phyloP scores from a whole-genome alignment of 192 early-diverging fungal species.

The Coemansia sp. region DNA sequence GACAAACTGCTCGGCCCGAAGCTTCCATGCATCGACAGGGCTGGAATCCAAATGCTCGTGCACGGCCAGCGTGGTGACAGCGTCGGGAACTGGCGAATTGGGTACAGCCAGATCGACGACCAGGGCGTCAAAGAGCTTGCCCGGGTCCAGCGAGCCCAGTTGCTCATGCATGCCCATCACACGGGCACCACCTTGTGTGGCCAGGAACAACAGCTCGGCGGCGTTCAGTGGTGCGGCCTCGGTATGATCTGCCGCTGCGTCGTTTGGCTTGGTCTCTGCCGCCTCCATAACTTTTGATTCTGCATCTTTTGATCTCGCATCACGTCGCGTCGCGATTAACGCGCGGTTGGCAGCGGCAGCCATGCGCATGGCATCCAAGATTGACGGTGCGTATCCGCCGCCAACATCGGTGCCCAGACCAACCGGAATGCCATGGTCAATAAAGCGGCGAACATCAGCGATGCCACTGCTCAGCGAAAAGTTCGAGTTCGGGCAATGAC shows the following conservation, averaged over 20 bases:
- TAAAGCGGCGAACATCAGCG: constrained; percentile 74
- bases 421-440: constrained; percentile 75
- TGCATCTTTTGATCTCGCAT: constrained; percentile 11
- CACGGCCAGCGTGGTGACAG: constrained; percentile 27
- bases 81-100: constrained; percentile 46
- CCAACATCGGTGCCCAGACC: constrained; percentile 93
- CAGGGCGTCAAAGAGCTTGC: constrained; percentile 94
- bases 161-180: constrained; percentile 69
- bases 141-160: constrained; percentile 80
- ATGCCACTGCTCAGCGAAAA: constrained; percentile 80
- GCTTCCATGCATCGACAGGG: constrained; percentile 27
- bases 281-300: not conserved
- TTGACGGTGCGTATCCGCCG: constrained; percentile 82
- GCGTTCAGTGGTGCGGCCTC: constrained; percentile 60
- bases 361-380: constrained; percentile 84
- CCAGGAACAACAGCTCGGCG: constrained; percentile 78
- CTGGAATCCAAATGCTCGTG: not conserved
- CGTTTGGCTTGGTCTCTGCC: not conserved
- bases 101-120: constrained; percentile 72
- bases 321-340: constrained; percentile 32
- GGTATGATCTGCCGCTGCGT: constrained; percentile 12
- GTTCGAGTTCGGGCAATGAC: constrained; percentile 93
- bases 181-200: constrained; percentile 87
- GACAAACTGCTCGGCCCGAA: constrained; percentile 79
- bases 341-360: constrained; percentile 75